A percentile compares a stretch with the other conserved stretches of the same genome.
Evolutionary conservation across 306 rosid species (phyloP).

Genomic region (Macrotyloma uniflorum): DNA sequence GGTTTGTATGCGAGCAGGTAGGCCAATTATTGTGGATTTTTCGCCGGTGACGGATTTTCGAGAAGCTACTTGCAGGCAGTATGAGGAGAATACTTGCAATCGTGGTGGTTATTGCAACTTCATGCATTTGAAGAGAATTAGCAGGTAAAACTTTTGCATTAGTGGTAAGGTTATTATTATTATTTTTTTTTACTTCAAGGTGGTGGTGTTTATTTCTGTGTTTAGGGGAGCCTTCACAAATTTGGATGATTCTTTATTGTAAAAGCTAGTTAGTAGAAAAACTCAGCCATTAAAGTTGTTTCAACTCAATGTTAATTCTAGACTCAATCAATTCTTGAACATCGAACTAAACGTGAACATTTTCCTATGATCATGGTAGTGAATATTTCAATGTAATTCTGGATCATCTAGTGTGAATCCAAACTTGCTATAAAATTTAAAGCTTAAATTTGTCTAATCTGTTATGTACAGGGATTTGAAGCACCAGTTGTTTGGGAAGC

Average conservation of each 20-base stretch:
- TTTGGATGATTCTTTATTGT: neutral
- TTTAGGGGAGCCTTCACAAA: neutral
- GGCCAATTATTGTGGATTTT: conserved; percentile 79
- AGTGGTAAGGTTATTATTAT: too few species aligned
- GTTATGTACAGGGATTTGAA: conserved; percentile 60
- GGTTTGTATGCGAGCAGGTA: conserved; percentile 44
- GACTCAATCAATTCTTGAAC: neutral
- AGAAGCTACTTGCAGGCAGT: conserved; percentile 81
- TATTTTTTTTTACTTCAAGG: neutral
- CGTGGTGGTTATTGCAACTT: conserved; percentile 79
- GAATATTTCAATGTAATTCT: neutral
- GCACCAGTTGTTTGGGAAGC: conserved; percentile 64
- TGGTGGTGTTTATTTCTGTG: neutral
- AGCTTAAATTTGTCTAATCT: neutral
- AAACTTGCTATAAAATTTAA: neutral
- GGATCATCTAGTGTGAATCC: neutral
- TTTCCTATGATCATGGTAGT: neutral
- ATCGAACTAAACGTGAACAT: neutral
- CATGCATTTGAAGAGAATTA: conserved; percentile 75
- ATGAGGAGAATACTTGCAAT: conserved; percentile 76
- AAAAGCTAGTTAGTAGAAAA: neutral
- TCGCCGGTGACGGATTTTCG: conserved; percentile 76
- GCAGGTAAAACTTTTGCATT: conserved; percentile 44
- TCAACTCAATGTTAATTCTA: neutral
- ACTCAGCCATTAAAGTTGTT: neutral